Evolutionary conservation across 1,284 basidiomycete genomes (phyloP).

Genomic region (Apiotrichum domesticum): DNA sequence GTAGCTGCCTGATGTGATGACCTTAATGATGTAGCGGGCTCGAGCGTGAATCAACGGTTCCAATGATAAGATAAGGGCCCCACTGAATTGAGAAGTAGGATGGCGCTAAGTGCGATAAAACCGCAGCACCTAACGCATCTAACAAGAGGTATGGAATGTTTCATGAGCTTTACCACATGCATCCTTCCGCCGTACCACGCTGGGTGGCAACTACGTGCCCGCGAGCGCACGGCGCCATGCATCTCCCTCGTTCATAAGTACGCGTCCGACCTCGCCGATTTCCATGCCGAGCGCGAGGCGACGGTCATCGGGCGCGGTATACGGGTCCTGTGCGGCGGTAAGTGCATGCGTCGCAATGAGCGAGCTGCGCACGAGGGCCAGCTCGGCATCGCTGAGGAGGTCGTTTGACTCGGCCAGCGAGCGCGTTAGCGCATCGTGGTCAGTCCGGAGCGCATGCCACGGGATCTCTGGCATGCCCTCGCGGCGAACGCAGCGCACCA

Average conservation of each 20-base stretch:
- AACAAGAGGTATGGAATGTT: too few species aligned
- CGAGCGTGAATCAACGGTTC: too few species aligned
- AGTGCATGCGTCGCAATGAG: constrained; percentile 40
- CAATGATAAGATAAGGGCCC: too few species aligned
- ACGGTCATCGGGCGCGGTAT: constrained; percentile 35
- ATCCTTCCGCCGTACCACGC: too few species aligned
- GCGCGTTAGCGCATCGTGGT: constrained; percentile 42
- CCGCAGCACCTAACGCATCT: too few species aligned
- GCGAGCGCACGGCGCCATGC: constrained; percentile 44
- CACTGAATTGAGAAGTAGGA: too few species aligned
- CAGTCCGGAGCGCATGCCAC: constrained; percentile 58
- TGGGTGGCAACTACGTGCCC: constrained; percentile 14
- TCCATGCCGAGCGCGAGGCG: constrained; percentile 46
- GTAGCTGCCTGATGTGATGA: constrained; percentile 4
- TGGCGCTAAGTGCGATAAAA: too few species aligned
- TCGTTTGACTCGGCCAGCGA: constrained; percentile 34
- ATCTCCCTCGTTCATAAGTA: constrained; percentile 47
- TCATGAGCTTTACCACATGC: too few species aligned
- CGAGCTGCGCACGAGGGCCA: constrained; percentile 34
- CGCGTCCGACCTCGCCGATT: constrained; percentile 45
- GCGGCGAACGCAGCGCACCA: constrained; percentile 74
- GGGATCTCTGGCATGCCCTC: constrained; percentile 82
- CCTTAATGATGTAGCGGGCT: neutral
- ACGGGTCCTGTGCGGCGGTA: constrained; percentile 31
- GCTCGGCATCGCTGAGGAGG: constrained; percentile 38